Evolutionary conservation across 1,284 basidiomycete genomes (phyloP).

Genomic region (Meira miltonrushii): DNA sequence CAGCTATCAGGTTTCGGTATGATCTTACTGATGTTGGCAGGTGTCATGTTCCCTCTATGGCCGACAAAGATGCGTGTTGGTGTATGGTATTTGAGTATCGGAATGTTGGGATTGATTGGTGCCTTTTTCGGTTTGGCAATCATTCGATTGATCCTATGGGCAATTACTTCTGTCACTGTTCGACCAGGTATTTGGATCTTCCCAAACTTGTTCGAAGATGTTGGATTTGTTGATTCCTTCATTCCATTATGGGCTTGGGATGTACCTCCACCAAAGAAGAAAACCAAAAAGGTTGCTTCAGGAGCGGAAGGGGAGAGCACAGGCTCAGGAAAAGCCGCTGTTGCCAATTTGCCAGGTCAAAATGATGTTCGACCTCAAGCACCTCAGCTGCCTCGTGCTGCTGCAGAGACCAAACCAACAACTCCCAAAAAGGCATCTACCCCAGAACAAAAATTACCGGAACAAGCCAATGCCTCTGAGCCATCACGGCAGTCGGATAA

Average conservation of each 20-base stretch:
- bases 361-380: too few relatives aligned
- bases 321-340: too few relatives aligned
- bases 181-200: conserved; percentile 98
- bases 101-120: conserved; percentile 78
- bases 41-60: conserved; percentile 99
- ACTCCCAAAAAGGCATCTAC: too few relatives aligned
- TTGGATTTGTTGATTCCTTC: conserved; percentile 98
- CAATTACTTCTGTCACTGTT: conserved; percentile 78
- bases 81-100: conserved; percentile 91
- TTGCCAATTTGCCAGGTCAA: too few relatives aligned
- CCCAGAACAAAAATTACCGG: too few relatives aligned
- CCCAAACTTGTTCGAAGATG: conserved; percentile 95
- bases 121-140: conserved; percentile 88
- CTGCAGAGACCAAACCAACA: too few relatives aligned
- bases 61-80: conserved; percentile 86
- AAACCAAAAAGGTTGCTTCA: conserved; percentile 56
- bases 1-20: conserved; percentile 87
- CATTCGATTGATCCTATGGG: conserved; percentile 85
- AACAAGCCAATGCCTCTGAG: too few relatives aligned
- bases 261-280: conserved; percentile 59
- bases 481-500: too few relatives aligned
- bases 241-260: conserved; percentile 98
- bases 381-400: too few relatives aligned
- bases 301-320: too few relatives aligned
- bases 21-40: conserved; percentile 88